Conservation (phyloP, 495 filamentous ascomycete genomes). For the Filosporella fistucella region DNA sequence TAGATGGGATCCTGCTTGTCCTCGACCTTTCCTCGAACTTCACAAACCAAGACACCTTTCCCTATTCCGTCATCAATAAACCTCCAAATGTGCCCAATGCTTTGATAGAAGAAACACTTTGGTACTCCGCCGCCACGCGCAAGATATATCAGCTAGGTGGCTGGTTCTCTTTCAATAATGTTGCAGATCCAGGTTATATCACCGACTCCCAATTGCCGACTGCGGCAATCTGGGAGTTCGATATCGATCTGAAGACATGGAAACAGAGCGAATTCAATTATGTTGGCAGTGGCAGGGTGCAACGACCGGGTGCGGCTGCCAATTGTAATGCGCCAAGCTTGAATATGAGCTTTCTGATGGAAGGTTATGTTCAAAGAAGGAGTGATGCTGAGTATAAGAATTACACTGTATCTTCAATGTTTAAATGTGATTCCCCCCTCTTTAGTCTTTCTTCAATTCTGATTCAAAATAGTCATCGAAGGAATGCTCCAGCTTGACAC, state of each 20-base stretch:
- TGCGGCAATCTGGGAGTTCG: constrained; percentile 10
- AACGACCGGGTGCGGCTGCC: constrained; percentile 6
- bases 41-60: constrained; percentile 11
- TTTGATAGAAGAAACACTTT: constrained; percentile 7
- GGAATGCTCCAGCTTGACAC: constrained; percentile 10
- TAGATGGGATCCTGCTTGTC: constrained; percentile 5
- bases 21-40: constrained; percentile 11
- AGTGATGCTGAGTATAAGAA: constrained; percentile 1
- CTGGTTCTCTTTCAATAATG: constrained; percentile 9
- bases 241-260: constrained; percentile 5
- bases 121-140: constrained; percentile 4
- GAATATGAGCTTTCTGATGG: constrained; percentile 7
- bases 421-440: not conserved
- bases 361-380: constrained; percentile 5
- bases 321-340: constrained; percentile 6
- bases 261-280: not conserved
- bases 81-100: constrained; percentile 5
- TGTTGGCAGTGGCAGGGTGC: constrained; percentile 1
- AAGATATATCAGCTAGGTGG: constrained; percentile 14
- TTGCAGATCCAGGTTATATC: constrained; percentile 3
- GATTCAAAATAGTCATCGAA: constrained; percentile 2
- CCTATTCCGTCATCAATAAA: constrained; percentile 5
- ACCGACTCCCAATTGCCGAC: not conserved
- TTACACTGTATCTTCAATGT: not conserved
- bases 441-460: not conserved